Conservation (phyloP, 2,329 filamentous ascomycete genomes). For the Monilinia fructicola region DNA sequence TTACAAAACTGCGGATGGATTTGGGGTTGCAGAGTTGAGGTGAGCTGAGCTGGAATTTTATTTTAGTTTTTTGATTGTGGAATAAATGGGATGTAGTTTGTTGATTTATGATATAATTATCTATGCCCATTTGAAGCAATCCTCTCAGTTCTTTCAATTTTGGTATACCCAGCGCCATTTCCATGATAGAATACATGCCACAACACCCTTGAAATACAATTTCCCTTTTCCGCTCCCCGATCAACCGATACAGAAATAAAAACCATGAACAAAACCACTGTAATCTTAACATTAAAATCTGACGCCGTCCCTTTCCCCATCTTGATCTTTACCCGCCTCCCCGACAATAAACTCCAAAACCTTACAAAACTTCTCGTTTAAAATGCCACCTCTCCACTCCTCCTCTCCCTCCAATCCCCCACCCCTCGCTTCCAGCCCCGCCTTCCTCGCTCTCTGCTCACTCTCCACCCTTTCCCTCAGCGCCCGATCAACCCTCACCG, state of each 20-base stretch:
- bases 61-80: no score
- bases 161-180: no score
- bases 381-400: constrained; percentile 39
- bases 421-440: constrained; percentile 42
- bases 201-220: no score
- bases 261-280: neutral
- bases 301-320: constrained; percentile 35
- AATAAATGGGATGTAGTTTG: no score
- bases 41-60: no score
- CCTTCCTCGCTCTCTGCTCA: constrained; percentile 42
- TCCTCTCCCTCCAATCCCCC: constrained; percentile 28
- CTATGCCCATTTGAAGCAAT: no score
- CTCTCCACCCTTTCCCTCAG: constrained; percentile 43
- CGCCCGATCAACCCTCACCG: constrained; percentile 45
- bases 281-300: constrained; percentile 15
- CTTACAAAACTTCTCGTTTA: constrained; percentile 44
- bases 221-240: neutral
- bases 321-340: constrained; percentile 44
- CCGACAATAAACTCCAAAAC: constrained; percentile 45
- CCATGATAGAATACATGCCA: no score
- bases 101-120: no score
- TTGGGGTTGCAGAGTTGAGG: no score
- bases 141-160: no score
- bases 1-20: no score
- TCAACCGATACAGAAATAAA: neutral